Evolutionary conservation across 2,329 filamentous ascomycete species (phyloP).

Genomic region (Aureobasidium sp.): DNA sequence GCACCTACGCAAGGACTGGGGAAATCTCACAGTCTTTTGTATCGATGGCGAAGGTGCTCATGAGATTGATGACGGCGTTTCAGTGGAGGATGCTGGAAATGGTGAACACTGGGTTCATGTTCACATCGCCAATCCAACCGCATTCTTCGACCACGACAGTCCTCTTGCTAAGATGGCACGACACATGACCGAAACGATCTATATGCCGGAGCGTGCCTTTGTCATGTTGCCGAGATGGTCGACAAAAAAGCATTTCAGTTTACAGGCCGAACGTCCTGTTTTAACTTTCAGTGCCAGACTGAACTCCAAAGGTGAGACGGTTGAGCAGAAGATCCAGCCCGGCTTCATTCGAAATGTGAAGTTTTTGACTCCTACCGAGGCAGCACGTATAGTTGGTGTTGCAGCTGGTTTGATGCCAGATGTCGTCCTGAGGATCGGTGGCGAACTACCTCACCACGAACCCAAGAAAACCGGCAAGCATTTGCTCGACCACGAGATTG

Average conservation of each 20-base stretch:
- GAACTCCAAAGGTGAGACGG: slow-evolving; percentile 40
- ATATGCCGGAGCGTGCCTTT: slow-evolving; percentile 48
- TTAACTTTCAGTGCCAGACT: slow-evolving; percentile 54
- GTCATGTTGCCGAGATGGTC: slow-evolving; percentile 48
- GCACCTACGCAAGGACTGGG: slow-evolving; percentile 51
- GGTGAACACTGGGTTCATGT: slow-evolving; percentile 64
- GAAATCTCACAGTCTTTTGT: slow-evolving; percentile 55
- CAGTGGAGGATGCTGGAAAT: slow-evolving; percentile 45
- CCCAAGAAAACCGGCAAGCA: slow-evolving; percentile 17
- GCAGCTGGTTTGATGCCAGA: slow-evolving; percentile 14
- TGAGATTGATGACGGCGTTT: slow-evolving; percentile 74
- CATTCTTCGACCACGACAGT: slow-evolving; percentile 54
- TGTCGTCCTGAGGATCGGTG: slow-evolving; percentile 26
- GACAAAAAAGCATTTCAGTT: slow-evolving; percentile 44
- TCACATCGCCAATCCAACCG: slow-evolving; percentile 71
- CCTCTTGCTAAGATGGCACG: slow-evolving; percentile 53
- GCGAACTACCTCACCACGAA: slow-evolving; percentile 19
- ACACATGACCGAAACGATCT: slow-evolving; percentile 47
- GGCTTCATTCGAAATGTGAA: slow-evolving; percentile 49
- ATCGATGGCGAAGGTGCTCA: slow-evolving; percentile 60
- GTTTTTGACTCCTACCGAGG: slow-evolving; percentile 40
- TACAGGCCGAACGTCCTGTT: slow-evolving; percentile 45
- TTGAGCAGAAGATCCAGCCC: slow-evolving; percentile 46
- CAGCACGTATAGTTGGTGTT: slow-evolving; percentile 12
- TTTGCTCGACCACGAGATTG: slow-evolving; percentile 14